phyloP scores from a whole-genome alignment of 169 alveolate species.

The Plasmodium yoelii region DNA sequence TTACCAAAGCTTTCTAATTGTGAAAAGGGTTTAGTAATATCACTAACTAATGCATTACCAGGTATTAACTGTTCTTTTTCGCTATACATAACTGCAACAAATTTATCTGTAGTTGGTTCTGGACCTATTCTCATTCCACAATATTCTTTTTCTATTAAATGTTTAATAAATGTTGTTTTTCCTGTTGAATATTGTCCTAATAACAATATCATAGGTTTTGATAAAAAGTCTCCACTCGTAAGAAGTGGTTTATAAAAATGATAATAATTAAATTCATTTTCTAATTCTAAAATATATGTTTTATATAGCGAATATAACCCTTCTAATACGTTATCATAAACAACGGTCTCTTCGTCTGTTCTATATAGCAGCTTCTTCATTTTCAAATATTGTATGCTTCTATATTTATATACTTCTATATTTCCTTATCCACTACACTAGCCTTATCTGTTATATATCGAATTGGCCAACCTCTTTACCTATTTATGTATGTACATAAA shows the following conservation, averaged over 20 bases:
- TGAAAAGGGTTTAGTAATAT: constrained; percentile 85
- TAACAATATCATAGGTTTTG: constrained; percentile 85
- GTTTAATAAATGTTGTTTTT: constrained; percentile 84
- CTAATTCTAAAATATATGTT: constrained; percentile 77
- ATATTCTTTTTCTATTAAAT: constrained; percentile 81
- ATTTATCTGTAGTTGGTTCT: constrained; percentile 89
- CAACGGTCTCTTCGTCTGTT: constrained; percentile 64
- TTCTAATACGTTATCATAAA: constrained; percentile 63
- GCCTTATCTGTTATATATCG: too few species aligned
- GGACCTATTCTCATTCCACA: constrained; percentile 89
- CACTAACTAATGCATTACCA: constrained; percentile 88
- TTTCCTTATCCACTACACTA: too few species aligned
- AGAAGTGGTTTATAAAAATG: constrained; percentile 81
- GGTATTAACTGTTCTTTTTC: constrained; percentile 81
- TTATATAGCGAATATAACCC: constrained; percentile 61
- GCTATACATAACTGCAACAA: constrained; percentile 84
- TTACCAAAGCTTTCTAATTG: constrained; percentile 87
- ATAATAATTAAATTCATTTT: constrained; percentile 73
- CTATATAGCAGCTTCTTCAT: constrained; percentile 52
- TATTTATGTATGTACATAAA: too few species aligned
- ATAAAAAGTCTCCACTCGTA: constrained; percentile 83
- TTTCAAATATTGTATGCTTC: too few species aligned
- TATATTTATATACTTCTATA: too few species aligned
- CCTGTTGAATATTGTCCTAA: constrained; percentile 87
- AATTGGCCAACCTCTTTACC: too few species aligned